Evolutionary conservation across 1,284 basidiomycete genomes (phyloP).

Genomic region (Trichosporon sp.): DNA sequence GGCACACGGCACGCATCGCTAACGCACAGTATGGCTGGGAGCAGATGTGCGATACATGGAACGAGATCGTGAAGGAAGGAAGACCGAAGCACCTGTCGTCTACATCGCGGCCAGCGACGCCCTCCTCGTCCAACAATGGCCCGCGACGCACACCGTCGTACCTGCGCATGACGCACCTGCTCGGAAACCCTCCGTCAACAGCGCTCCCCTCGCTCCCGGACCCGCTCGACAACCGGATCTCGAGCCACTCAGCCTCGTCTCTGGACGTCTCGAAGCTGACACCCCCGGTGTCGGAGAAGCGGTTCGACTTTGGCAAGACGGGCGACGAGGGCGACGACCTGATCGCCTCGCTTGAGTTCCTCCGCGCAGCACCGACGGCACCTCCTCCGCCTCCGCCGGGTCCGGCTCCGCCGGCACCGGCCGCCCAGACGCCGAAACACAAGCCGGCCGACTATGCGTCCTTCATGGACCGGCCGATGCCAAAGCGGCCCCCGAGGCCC

Average conservation of each 20-base stretch:
- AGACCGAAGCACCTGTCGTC: neutral
- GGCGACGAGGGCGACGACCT: neutral
- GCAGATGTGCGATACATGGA: slow-evolving; percentile 10
- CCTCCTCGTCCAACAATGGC: neutral
- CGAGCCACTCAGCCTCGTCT: neutral
- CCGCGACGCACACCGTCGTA: neutral
- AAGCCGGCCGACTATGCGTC: neutral
- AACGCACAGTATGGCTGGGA: slow-evolving; percentile 1
- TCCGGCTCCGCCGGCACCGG: neutral
- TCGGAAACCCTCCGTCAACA: neutral
- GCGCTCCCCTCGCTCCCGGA: neutral
- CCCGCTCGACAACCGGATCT: neutral
- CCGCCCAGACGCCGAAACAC: neutral
- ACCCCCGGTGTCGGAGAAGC: neutral
- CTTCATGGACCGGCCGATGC: neutral
- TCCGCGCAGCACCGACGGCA: neutral
- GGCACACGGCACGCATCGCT: neutral
- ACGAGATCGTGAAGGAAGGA: slow-evolving; percentile 1
- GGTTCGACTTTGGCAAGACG: neutral
- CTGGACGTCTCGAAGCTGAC: neutral
- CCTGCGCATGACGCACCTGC: slow-evolving; percentile 14
- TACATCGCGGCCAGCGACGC: neutral
- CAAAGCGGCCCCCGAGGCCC: neutral
- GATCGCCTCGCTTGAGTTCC: neutral
- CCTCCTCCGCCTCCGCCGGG: neutral